Conservation (phyloP, 495 filamentous ascomycete species). For the Mycothermus thermophilus region DNA sequence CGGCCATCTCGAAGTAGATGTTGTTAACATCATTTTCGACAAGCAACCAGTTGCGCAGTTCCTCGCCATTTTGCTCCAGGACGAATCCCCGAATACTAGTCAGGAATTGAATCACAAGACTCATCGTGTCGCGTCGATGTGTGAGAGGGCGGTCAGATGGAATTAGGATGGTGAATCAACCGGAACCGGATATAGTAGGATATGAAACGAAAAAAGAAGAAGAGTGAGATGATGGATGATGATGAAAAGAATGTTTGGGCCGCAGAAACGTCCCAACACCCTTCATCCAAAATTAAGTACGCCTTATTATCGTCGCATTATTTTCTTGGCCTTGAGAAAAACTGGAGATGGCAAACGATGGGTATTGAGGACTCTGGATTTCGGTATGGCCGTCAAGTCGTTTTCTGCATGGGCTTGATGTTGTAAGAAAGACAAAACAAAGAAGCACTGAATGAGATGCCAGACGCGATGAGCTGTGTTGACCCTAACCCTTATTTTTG, state of each 20-base stretch:
- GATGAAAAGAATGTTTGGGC: too few species aligned
- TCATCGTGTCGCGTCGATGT: constrained; percentile 15
- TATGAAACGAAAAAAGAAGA: neutral
- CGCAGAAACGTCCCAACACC: neutral
- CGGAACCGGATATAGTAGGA: neutral
- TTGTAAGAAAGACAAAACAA: too few species aligned
- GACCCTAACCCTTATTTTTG: too few species aligned
- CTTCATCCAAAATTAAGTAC: neutral
- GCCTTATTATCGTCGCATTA: neutral
- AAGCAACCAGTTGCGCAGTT: constrained; percentile 30
- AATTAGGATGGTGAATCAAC: neutral
- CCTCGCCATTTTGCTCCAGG: constrained; percentile 23
- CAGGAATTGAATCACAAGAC: constrained; percentile 27
- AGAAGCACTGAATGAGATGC: too few species aligned
- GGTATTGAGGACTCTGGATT: too few species aligned
- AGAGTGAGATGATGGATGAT: too few species aligned
- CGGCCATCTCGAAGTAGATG: constrained; percentile 52
- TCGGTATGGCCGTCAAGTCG: too few species aligned
- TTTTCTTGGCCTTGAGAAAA: neutral
- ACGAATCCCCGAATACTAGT: constrained; percentile 26
- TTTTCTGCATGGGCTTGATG: too few species aligned
- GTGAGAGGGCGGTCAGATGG: neutral
- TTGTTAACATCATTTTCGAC: constrained; percentile 35
- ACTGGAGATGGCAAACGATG: too few species aligned
- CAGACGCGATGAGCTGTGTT: too few species aligned